Evolutionary conservation across 2,329 filamentous ascomycete genomes (phyloP).

Genomic region (Aspergillus spinulosporus): DNA sequence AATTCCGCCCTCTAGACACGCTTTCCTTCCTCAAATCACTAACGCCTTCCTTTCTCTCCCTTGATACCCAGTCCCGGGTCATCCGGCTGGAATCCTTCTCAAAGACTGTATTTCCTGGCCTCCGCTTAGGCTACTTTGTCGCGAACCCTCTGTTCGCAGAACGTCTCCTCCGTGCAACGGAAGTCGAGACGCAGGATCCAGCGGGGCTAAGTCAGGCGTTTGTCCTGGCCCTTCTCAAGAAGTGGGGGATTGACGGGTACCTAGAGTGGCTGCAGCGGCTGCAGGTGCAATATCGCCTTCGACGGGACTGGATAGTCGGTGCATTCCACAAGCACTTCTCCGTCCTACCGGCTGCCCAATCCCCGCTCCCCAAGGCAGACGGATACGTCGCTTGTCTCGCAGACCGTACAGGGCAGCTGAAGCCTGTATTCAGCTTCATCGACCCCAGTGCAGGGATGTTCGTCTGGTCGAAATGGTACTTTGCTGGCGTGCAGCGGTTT

Average conservation of each 20-base stretch:
- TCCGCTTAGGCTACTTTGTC: slow-evolving; percentile 84
- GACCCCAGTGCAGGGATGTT: background rate
- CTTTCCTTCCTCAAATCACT: background rate
- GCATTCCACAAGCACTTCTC: background rate
- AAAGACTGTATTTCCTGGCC: slow-evolving; percentile 83
- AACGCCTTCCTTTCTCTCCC: slow-evolving; percentile 68
- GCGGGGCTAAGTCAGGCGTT: slow-evolving; percentile 80
- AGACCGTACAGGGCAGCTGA: background rate
- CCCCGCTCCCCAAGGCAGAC: background rate
- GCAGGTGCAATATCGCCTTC: background rate
- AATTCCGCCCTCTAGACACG: background rate
- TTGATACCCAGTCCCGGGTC: slow-evolving; percentile 85
- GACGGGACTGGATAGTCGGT: background rate
- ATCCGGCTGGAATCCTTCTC: slow-evolving; percentile 91
- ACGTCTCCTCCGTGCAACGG: slow-evolving; percentile 76
- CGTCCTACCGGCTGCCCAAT: background rate
- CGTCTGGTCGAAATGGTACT: background rate
- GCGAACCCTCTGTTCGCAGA: slow-evolving; percentile 82
- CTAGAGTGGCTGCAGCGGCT: slow-evolving; percentile 68
- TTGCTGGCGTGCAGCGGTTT: background rate
- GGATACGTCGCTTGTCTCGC: background rate
- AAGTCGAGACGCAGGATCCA: slow-evolving; percentile 84
- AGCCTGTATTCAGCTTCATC: background rate
- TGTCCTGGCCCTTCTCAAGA: slow-evolving; percentile 83
- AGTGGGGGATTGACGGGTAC: slow-evolving; percentile 91